Percentiles rank a stretch among this genome's conserved stretches.
These are phyloP conservation scores for Actinomortierella ambigua DNA, from an alignment of 371 early-diverging fungal genomes.

Conservation along the genomic window DNA sequence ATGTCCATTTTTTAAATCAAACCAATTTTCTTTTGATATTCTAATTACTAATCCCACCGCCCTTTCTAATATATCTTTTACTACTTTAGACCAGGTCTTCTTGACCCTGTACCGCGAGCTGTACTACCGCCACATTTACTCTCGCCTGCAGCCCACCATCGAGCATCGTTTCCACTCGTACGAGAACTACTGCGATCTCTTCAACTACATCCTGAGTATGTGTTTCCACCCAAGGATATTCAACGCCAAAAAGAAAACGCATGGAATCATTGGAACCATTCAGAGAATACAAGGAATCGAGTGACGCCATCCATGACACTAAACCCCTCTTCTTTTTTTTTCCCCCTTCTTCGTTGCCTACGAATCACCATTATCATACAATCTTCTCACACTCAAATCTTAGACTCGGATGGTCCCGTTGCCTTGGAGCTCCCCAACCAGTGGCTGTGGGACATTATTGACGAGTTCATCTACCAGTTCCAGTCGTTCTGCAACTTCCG, in stretches of 20 bases:
- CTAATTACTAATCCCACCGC: constrained; percentile 2
- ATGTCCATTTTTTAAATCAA: neutral
- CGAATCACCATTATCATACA: neutral
- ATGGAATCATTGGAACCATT: no score
- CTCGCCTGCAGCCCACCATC: constrained; percentile 85
- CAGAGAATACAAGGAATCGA: neutral
- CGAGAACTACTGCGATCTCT: constrained; percentile 94
- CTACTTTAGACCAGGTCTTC: constrained; percentile 77
- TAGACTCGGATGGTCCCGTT: constrained; percentile 82
- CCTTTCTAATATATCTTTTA: neutral
- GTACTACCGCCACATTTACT: constrained; percentile 95
- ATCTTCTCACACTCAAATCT: neutral
- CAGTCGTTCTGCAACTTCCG: constrained; percentile 95
- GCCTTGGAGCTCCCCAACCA: constrained; percentile 94
- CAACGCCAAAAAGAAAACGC: no score
- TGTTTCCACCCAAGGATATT: neutral
- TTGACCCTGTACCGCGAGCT: constrained; percentile 94
- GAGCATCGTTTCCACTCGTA: constrained; percentile 93
- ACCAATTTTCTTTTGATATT: neutral
- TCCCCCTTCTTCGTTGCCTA: neutral
- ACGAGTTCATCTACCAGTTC: constrained; percentile 98
- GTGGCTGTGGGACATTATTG: constrained; percentile 99
- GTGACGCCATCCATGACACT: neutral
- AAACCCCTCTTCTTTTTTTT: neutral
- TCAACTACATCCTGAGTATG: constrained; percentile 93